Conservation (phyloP, 2,329 filamentous ascomycete genomes). For the Ceratocystis harringtonii region DNA sequence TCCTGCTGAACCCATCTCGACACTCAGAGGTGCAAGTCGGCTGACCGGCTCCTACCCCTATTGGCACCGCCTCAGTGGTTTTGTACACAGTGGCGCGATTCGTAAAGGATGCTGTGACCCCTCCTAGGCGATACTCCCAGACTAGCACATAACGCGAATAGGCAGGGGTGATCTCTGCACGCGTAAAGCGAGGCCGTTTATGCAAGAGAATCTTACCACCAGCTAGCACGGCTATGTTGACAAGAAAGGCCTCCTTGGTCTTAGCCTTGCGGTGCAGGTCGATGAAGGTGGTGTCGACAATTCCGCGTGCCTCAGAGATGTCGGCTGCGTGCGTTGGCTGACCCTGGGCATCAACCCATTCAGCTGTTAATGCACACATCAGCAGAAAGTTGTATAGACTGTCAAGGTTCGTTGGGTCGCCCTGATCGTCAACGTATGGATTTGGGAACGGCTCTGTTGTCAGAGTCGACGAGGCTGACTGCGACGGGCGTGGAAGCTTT, state of each 20-base stretch:
- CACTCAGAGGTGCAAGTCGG: neutral
- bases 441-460: conserved; percentile 15
- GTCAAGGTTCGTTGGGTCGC: conserved; percentile 41
- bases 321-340: conserved; percentile 29
- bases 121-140: conserved; percentile 15
- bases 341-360: conserved; percentile 38
- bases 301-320: conserved; percentile 38
- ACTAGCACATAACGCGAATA: conserved; percentile 14
- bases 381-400: conserved; percentile 41
- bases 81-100: conserved; percentile 12
- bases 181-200: conserved; percentile 14
- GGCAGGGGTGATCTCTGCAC: conserved; percentile 4
- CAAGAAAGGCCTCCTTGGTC: conserved; percentile 40
- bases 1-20: neutral
- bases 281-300: conserved; percentile 39
- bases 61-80: neutral
- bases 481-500: neutral
- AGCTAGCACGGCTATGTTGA: conserved; percentile 43
- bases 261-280: conserved; percentile 36
- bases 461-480: neutral
- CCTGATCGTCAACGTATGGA: conserved; percentile 20
- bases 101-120: conserved; percentile 10
- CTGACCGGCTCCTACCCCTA: neutral
- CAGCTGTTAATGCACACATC: conserved; percentile 33
- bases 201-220: conserved; percentile 38